Conservation (phyloP, 2,329 filamentous ascomycete species). For the Aaosphaeria pasadenensis region DNA sequence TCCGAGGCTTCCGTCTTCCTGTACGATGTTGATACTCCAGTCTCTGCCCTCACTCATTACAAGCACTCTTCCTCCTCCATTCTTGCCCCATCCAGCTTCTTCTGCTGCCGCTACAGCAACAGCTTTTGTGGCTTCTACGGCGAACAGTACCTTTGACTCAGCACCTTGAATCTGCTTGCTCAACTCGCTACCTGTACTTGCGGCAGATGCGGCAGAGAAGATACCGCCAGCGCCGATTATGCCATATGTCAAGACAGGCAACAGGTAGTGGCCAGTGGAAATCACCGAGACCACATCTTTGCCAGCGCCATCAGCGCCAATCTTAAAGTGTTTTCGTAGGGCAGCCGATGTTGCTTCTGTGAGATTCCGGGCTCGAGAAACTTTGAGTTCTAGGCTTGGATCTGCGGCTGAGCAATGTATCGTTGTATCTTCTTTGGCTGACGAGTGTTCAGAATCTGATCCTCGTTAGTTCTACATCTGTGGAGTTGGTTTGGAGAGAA, state of each 20-base stretch:
- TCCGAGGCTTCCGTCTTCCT: conserved; percentile 20
- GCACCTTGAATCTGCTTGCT: conserved; percentile 47
- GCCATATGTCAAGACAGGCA: conserved; percentile 54
- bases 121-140: conserved; percentile 49
- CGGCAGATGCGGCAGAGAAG: conserved; percentile 54
- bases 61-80: conserved; percentile 46
- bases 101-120: conserved; percentile 50
- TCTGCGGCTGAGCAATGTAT: conserved; percentile 59
- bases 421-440: conserved; percentile 47
- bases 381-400: conserved; percentile 54
- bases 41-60: conserved; percentile 46
- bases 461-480: too few relatives aligned
- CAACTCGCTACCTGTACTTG: conserved; percentile 51
- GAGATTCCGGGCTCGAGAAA: conserved; percentile 47
- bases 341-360: conserved; percentile 55
- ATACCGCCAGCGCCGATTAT: conserved; percentile 59
- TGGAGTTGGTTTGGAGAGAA: too few relatives aligned
- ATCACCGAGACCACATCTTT: conserved; percentile 54
- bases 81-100: conserved; percentile 38
- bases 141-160: conserved; percentile 42
- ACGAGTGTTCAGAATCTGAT: conserved; percentile 25
- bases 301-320: conserved; percentile 49
- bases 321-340: conserved; percentile 52
- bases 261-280: conserved; percentile 55
- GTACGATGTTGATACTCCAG: conserved; percentile 33